Evolutionary conservation across 495 filamentous ascomycete species (phyloP).

Genomic region (Penicillium odoratum): DNA sequence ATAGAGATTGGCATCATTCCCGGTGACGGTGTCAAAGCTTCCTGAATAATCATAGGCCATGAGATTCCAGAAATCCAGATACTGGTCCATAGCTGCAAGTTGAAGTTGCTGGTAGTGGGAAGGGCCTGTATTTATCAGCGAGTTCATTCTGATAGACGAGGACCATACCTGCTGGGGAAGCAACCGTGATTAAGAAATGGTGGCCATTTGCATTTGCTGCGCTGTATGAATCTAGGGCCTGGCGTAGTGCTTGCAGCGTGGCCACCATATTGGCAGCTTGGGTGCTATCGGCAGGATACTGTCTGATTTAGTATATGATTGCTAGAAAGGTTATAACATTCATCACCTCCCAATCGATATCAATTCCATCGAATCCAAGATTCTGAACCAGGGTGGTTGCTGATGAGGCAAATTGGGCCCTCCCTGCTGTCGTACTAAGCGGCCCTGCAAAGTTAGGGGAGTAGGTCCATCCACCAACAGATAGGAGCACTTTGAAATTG

Average conservation of each 20-base stretch:
- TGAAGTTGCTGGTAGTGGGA: conserved; percentile 61
- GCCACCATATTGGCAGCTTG: conserved; percentile 65
- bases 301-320: not conserved
- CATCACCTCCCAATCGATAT: conserved; percentile 62
- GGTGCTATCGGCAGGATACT: conserved; percentile 34
- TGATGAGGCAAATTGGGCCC: conserved; percentile 68
- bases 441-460: conserved; percentile 68
- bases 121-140: conserved; percentile 44
- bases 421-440: conserved; percentile 54
- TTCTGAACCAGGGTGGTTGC: conserved; percentile 68
- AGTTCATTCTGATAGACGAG: not conserved
- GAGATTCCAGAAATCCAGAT: conserved; percentile 69
- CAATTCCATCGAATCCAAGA: conserved; percentile 61
- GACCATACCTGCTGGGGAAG: conserved; percentile 50
- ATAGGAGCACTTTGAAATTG: conserved; percentile 70
- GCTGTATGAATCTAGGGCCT: conserved; percentile 65
- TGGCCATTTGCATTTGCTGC: conserved; percentile 41
- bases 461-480: conserved; percentile 75
- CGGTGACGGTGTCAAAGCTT: conserved; percentile 65
- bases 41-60: conserved; percentile 80
- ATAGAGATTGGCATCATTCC: conserved; percentile 77
- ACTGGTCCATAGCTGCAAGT: conserved; percentile 61
- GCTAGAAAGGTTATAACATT: not conserved
- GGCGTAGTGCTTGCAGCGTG: conserved; percentile 58
- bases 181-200: conserved; percentile 69